Percentiles rank a stretch among this genome's conserved stretches.
These are phyloP conservation scores for Claviceps paspali DNA, from an alignment of 2,329 filamentous ascomycete genomes.

Conservation along the genomic window DNA sequence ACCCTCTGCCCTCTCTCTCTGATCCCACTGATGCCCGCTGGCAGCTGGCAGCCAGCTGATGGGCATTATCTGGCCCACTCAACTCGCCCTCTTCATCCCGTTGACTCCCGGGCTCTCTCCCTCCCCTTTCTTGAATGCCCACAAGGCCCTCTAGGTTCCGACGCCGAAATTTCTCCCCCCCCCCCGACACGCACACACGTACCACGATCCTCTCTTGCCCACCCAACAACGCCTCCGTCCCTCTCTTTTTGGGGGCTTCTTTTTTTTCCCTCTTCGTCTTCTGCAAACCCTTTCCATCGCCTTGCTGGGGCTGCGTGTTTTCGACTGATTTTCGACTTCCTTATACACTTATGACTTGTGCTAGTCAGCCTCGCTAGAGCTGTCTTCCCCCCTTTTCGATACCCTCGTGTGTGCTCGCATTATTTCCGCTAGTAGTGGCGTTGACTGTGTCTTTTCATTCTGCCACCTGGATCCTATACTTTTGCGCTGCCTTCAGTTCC, in stretches of 20 bases:
- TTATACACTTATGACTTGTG: neutral
- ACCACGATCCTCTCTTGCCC: slow-evolving; percentile 8
- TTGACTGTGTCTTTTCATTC: slow-evolving; percentile 5
- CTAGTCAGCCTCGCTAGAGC: slow-evolving; percentile 3
- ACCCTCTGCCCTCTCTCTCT: too few relatives aligned
- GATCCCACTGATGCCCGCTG: neutral
- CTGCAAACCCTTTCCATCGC: neutral
- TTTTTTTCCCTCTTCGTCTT: slow-evolving; percentile 3
- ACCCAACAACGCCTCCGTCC: slow-evolving; percentile 7
- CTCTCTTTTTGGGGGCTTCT: slow-evolving; percentile 5
- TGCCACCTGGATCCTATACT: slow-evolving; percentile 1
- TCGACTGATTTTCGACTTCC: slow-evolving; percentile 1
- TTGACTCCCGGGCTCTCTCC: slow-evolving; percentile 5
- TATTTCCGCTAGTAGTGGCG: slow-evolving; percentile 7
- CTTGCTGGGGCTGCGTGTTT: slow-evolving; percentile 2
- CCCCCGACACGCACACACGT: slow-evolving; percentile 3
- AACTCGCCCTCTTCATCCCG: slow-evolving; percentile 6
- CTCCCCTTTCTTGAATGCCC: slow-evolving; percentile 8
- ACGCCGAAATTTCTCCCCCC: slow-evolving; percentile 10
- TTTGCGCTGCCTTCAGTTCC: slow-evolving; percentile 1
- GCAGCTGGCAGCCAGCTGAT: slow-evolving; percentile 4
- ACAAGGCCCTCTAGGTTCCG: slow-evolving; percentile 5
- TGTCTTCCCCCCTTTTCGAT: slow-evolving; percentile 6
- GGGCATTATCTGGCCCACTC: slow-evolving; percentile 5
- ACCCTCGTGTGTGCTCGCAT: slow-evolving; percentile 8